Conservation (phyloP, 768 basidiomycete species). For the Termitomyces sp. region DNA sequence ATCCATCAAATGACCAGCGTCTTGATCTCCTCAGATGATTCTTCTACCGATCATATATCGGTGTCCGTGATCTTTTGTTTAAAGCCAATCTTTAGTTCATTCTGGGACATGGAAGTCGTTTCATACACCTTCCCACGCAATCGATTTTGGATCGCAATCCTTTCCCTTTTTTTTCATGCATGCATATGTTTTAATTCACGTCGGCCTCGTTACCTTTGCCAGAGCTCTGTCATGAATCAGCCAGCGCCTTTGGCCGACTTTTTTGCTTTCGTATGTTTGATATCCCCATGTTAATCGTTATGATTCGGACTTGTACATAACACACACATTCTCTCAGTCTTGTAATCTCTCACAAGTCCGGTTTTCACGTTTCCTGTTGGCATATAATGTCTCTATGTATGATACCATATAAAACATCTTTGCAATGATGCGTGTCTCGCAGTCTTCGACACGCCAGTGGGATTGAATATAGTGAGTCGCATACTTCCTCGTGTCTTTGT, state of each 20-base stretch:
- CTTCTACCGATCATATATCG: neutral
- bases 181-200: neutral
- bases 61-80: neutral
- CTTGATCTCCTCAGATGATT: conserved; percentile 52
- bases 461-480: neutral
- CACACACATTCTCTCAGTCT: conserved; percentile 10
- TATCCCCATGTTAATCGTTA: conserved; percentile 11
- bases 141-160: neutral
- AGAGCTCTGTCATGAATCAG: neutral
- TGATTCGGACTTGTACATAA: conserved; percentile 19
- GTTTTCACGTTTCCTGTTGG: conserved; percentile 5
- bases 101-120: neutral
- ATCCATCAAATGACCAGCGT: conserved; percentile 73
- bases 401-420: conserved; percentile 8
- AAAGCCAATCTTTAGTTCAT: neutral
- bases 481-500: neutral
- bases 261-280: conserved; percentile 3
- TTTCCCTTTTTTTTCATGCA: neutral
- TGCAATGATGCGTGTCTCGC: neutral
- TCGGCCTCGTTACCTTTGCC: neutral
- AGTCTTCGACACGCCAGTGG: neutral
- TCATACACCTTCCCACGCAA: neutral
- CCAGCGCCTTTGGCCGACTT: neutral
- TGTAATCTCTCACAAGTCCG: neutral
- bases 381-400: conserved; percentile 13